Evolutionary conservation across 2,329 filamentous ascomycete genomes (phyloP).

Genomic region (Beauveria varroae): DNA sequence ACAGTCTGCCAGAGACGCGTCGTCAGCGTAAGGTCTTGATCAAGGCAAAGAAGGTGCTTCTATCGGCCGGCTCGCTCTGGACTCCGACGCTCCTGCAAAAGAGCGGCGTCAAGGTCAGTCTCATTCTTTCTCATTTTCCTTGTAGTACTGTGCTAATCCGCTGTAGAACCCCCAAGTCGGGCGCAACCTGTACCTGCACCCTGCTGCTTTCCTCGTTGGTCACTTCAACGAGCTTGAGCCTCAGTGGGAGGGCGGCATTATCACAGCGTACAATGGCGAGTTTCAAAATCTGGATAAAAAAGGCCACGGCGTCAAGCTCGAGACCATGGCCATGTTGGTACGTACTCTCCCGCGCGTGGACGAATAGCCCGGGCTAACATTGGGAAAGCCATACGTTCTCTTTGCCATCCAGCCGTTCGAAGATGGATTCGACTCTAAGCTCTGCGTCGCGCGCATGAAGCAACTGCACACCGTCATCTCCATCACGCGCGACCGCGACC

Average conservation of each 20-base stretch:
- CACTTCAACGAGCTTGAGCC: constrained; percentile 63
- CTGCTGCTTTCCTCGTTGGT: constrained; percentile 51
- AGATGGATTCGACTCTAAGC: constrained; percentile 64
- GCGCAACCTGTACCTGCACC: constrained; percentile 74
- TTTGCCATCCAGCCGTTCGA: constrained; percentile 59
- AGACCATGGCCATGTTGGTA: constrained; percentile 64
- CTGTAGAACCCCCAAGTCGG: constrained; percentile 70
- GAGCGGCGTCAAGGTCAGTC: constrained; percentile 60
- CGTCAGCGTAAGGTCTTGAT: constrained; percentile 57
- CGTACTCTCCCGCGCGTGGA: constrained; percentile 16
- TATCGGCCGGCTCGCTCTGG: constrained; percentile 70
- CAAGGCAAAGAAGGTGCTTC: constrained; percentile 71
- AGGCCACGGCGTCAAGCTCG: constrained; percentile 77
- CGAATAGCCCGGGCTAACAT: constrained; percentile 6
- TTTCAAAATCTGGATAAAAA: constrained; percentile 75
- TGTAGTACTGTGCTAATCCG: constrained; percentile 15
- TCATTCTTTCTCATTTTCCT: too few species aligned
- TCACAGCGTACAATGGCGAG: constrained; percentile 69
- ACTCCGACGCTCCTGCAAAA: constrained; percentile 69
- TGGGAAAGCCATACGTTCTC: constrained; percentile 35
- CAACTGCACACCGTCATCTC: constrained; percentile 67
- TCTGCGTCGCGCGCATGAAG: constrained; percentile 58
- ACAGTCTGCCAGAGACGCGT: constrained; percentile 40
- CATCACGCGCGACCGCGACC: constrained; percentile 67
- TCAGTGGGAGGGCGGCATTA: constrained; percentile 68